These are phyloP conservation scores for Hypoxylon intermedium DNA, from an alignment of 495 filamentous ascomycete genomes.

Conservation along the genomic window DNA sequence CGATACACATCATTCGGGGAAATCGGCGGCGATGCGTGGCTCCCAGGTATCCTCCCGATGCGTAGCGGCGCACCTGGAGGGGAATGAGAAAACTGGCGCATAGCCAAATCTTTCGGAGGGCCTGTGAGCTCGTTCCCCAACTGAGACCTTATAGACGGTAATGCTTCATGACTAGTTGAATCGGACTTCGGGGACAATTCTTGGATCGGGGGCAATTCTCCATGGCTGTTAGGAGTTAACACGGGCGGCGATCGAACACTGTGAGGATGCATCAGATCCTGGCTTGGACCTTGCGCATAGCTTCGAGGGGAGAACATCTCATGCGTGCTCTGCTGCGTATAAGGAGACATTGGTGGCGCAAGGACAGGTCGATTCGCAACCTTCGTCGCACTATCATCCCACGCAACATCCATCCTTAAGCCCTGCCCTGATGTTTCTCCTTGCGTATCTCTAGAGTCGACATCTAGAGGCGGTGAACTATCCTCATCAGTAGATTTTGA, in stretches of 20 bases:
- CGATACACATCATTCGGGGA: constrained; percentile 49
- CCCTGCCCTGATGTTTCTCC: constrained; percentile 15
- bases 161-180: constrained; percentile 46
- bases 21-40: constrained; percentile 50
- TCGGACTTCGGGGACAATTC: constrained; percentile 54
- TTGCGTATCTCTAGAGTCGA: constrained; percentile 31
- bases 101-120: constrained; percentile 37
- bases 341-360: constrained; percentile 40
- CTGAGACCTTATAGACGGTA: constrained; percentile 56
- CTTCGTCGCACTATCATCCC: constrained; percentile 30
- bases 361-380: constrained; percentile 38
- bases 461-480: constrained; percentile 24
- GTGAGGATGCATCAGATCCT: constrained; percentile 42
- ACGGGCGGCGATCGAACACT: constrained; percentile 43
- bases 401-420: constrained; percentile 14
- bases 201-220: constrained; percentile 60
- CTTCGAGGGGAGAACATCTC: constrained; percentile 36
- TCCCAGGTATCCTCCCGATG: constrained; percentile 37
- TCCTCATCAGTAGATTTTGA: constrained; percentile 39
- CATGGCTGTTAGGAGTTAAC: constrained; percentile 39
- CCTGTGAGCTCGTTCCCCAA: constrained; percentile 48
- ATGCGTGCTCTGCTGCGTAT: constrained; percentile 33
- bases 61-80: constrained; percentile 39
- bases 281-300: constrained; percentile 30
- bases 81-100: constrained; percentile 44